phyloP scores from a whole-genome alignment of 768 basidiomycete species.

The Leccinum longicurvipes region DNA sequence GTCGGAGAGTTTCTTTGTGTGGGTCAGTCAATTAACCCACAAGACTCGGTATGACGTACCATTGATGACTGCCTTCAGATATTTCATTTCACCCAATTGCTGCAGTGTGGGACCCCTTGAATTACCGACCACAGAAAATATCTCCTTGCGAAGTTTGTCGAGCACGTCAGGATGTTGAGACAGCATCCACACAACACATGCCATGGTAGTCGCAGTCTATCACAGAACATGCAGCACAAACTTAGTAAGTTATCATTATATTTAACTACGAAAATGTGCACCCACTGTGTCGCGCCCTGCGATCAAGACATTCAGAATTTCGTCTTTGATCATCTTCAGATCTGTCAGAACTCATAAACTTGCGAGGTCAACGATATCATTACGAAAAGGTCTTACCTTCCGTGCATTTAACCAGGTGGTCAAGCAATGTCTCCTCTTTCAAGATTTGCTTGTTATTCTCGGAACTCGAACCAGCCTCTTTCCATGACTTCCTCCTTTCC shows the following conservation, averaged over 20 bases:
- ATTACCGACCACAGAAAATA: constrained; percentile 25
- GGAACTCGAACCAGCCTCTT: constrained; percentile 20
- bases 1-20: constrained; percentile 28
- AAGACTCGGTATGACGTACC: constrained; percentile 13
- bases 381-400: background rate
- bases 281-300: background rate
- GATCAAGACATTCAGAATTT: background rate
- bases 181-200: constrained; percentile 29
- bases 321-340: background rate
- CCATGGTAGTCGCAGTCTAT: constrained; percentile 31
- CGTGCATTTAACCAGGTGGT: background rate
- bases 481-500: constrained; percentile 31
- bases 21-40: background rate
- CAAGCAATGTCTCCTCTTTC: background rate
- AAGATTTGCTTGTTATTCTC: constrained; percentile 1
- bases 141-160: constrained; percentile 31
- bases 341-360: background rate
- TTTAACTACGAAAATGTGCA: background rate
- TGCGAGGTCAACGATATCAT: background rate
- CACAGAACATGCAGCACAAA: background rate
- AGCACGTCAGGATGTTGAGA: constrained; percentile 29
- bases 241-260: background rate
- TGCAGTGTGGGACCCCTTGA: constrained; percentile 29
- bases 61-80: constrained; percentile 38
- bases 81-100: constrained; percentile 37